phyloP scores from a whole-genome alignment of 306 rosid genomes.

The Arachis stenosperma region DNA sequence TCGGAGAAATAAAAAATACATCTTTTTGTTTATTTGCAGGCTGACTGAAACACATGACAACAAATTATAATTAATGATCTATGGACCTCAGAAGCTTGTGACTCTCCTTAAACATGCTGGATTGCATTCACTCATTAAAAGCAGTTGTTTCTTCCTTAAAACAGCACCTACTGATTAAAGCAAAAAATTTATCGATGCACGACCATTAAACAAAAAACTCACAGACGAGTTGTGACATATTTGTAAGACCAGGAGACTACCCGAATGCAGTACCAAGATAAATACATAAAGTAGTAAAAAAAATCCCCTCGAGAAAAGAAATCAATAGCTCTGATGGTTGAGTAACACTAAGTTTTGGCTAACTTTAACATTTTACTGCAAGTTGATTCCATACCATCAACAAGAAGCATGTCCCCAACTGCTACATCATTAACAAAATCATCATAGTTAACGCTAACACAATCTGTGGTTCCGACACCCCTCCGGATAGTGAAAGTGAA shows the following conservation, averaged over 20 bases:
- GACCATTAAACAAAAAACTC: background rate
- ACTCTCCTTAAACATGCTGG: background rate
- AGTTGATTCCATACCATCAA: conserved; percentile 62
- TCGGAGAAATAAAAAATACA: background rate
- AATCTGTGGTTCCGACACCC: conserved; percentile 77
- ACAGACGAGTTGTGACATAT: background rate
- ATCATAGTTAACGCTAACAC: conserved; percentile 94
- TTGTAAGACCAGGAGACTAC: background rate
- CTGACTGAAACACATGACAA: background rate
- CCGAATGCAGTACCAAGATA: background rate
- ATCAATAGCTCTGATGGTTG: background rate
- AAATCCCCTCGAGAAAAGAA: background rate
- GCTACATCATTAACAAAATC: conserved; percentile 92
- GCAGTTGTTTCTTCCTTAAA: background rate
- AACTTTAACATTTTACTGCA: too few species aligned
- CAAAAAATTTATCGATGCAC: background rate
- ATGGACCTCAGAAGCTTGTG: background rate
- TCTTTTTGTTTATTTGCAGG: background rate
- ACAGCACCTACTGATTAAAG: background rate
- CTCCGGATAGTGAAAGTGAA: conserved; percentile 87
- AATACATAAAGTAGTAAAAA: background rate
- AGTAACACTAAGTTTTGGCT: background rate
- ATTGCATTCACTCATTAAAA: background rate
- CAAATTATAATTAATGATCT: background rate
- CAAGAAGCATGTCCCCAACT: conserved; percentile 86